Conservation (phyloP, 2,329 filamentous ascomycete species). For the Metarhizium robertsii region DNA sequence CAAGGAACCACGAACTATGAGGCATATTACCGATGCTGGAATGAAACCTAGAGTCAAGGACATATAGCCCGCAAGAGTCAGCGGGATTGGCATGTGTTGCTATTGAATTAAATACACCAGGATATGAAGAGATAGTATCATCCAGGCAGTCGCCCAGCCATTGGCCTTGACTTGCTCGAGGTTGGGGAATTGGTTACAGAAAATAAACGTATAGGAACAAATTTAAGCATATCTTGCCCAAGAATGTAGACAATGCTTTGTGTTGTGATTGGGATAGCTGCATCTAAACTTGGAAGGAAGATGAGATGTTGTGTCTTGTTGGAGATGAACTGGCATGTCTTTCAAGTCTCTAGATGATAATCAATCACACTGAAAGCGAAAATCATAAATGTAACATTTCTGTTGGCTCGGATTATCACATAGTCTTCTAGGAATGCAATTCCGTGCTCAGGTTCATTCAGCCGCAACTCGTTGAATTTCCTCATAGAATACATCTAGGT, state of each 20-base stretch:
- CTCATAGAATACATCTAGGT: too few species aligned
- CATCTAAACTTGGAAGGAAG: not conserved
- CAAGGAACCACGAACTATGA: not conserved
- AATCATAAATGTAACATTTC: too few species aligned
- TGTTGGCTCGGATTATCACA: too few species aligned
- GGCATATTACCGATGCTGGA: not conserved
- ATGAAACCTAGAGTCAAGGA: not conserved
- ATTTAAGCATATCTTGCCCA: not conserved
- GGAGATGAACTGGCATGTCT: too few species aligned
- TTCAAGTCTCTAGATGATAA: too few species aligned
- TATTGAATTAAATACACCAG: not conserved
- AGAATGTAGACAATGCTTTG: not conserved
- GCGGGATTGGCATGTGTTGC: not conserved
- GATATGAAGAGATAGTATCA: not conserved
- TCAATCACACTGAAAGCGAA: too few species aligned
- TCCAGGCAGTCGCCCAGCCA: not conserved
- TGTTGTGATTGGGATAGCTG: not conserved
- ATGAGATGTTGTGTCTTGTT: too few species aligned
- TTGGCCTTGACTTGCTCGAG: not conserved
- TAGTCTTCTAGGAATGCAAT: too few species aligned
- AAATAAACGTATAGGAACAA: slow-evolving; percentile 1
- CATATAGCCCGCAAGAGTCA: not conserved
- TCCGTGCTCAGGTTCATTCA: too few species aligned
- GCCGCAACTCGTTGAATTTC: too few species aligned
- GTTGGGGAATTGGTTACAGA: slow-evolving; percentile 3